These are phyloP conservation scores for Triticum turgidum DNA, from an alignment of 176 grass and related monocot genomes.

Conservation along the genomic window DNA sequence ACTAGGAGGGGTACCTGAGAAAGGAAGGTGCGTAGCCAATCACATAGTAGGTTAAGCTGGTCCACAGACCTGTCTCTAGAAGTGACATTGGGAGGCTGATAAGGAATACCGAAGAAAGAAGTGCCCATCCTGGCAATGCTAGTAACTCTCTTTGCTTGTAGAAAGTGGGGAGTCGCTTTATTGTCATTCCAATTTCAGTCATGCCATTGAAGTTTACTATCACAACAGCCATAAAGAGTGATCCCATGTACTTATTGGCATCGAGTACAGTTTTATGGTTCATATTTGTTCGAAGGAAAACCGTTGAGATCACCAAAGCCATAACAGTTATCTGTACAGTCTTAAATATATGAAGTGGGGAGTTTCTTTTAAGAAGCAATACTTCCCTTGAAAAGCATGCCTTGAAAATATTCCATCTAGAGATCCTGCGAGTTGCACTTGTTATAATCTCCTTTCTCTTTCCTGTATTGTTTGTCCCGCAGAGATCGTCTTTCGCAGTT, in stretches of 20 bases:
- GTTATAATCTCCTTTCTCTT: conserved; percentile 44
- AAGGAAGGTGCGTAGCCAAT: conserved; percentile 86
- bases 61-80: conserved; percentile 83
- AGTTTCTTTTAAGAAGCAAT: conserved; percentile 82
- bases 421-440: conserved; percentile 45
- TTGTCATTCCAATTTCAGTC: conserved; percentile 93
- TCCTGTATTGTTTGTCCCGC: conserved; percentile 27
- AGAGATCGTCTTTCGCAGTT: conserved; percentile 37
- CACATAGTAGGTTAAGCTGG: conserved; percentile 82
- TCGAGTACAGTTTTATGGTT: conserved; percentile 62
- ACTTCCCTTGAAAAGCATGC: conserved; percentile 87
- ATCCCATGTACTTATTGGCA: conserved; percentile 78
- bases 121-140: conserved; percentile 83
- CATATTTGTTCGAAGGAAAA: conserved; percentile 82
- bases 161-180: conserved; percentile 85
- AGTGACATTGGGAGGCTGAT: conserved; percentile 76
- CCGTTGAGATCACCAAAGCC: conserved; percentile 73
- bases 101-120: conserved; percentile 77
- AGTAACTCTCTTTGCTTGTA: conserved; percentile 94
- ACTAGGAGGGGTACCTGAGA: conserved; percentile 54
- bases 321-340: conserved; percentile 75
- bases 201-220: conserved; percentile 93
- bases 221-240: conserved; percentile 60
- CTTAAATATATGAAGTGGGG: conserved; percentile 92
- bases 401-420: conserved; percentile 81